Evolutionary conservation across 345 rosid species (phyloP), one percentile per base, ranked within the genome.

Genomic region (Bruguiera parviflora): DNA sequence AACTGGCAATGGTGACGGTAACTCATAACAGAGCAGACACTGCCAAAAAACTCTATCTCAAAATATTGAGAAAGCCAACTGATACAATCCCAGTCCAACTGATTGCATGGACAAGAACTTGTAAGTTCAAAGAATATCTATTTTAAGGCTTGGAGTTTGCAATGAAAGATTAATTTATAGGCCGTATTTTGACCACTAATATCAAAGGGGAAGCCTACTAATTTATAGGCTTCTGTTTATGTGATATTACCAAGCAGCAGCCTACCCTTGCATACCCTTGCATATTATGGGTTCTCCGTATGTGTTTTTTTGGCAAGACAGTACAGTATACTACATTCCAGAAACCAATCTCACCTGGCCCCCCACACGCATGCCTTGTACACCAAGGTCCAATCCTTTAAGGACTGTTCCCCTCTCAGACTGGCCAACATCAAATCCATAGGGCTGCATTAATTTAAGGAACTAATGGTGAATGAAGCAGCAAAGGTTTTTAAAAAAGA

Each of bases 361-460:
- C 1, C 97, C 98, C 11, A 94, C 95, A 32, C 78, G 88, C 97
- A 94, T 94, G 67, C 98, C 96, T 86, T 91, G 77, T 77, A 84
- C 89, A n/a, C 96, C 98, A 24, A 91, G 84, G 73, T 94, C 98
- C 72, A 94, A 85, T 77, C 98, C 98, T 85, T 89, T 91, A 47
- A 94, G 89, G 68, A 91, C 96, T 22, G 64, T 74, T 65, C 97
- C 96, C 71, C 77, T 88, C 77, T 94, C 96, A 5, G 99, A 94
- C 73, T 94, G 91, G 16, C 98, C 96, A 57, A 94, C 89, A 69
- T 94, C 96, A 77, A 94, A 91, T 49, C 97, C 99, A 63, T 94
- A 94, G 66, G 97, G 96, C 97, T 91, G 87, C 81, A 81, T 4
- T 29, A 71, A 43, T 66, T 55, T 60, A 78, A 78, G 27, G 66